Base-by-base conservation (phyloP, 192 early-diverging fungal species). In the Pilaira anomala region DNA sequence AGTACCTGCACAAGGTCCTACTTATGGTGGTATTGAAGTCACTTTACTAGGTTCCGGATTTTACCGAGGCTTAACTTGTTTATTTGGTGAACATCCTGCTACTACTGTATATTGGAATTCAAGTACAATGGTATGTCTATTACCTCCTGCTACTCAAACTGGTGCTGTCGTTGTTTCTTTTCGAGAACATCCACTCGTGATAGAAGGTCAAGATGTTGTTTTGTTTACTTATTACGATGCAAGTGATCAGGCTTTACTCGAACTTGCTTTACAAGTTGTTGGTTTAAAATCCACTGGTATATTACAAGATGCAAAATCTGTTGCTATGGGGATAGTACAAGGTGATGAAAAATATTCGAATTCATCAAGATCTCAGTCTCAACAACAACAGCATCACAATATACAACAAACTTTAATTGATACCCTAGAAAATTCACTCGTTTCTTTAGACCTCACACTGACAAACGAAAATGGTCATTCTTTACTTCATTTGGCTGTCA, bases 241-340 rank as follows among this genome's bases (percentile, higher is more conserved):
- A 66, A 82, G 90, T 21, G 95, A 98, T 71, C 83, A 89, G 42
- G 89, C 91, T n/a, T 70, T 98, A 60, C 85, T 94, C 73, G 94
- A 95, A 65, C 81, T 98, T 21, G 89, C 93, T 3, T 76, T 98
- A 52, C 92, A 93, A 51, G 87, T 94, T 0, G 85, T 95, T 0
- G 95, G 95, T 18, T 65, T 97, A 60, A 80, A 88, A 66, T 87
- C 91, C 79, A 87, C 84, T 1, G 92, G 87, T n/a, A 86, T 85
- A 64, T 56, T 92, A 39, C 88, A 91, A 46, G 84, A 89, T 71
- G 87, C 91, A 9, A 75, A 88, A 18, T 76, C 87, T 41, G 83
- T 91, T 53, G 91, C 91, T 13, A 78, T 88, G 83, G 74, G 78
- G 4, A 83, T 87, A 57, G 78, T 79, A 16, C 60, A 63, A 7